Evolutionary conservation across 2,329 filamentous ascomycete species (phyloP), one percentile per base, ranked within the genome.

Genomic region (Talaromyces sp.): DNA sequence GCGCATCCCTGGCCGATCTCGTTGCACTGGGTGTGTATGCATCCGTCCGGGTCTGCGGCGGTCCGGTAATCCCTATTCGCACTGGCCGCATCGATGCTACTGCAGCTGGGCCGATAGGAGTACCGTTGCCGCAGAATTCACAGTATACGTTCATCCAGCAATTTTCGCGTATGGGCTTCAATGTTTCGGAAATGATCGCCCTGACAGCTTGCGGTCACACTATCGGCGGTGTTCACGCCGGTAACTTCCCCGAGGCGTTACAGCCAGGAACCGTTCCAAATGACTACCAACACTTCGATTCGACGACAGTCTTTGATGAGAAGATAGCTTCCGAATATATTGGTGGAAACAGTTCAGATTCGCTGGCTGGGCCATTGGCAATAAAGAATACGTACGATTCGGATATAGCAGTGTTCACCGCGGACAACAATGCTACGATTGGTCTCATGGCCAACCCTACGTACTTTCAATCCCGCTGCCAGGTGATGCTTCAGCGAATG

Each of bases 71-170:
- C 25, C 55, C 55, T 9, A 57, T 57, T 45, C 55, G 55, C 13
- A 52, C 55, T 17, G 55, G 55, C 31, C 55, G 55, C 3, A 41
- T 57, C 2, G 55, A 57, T 52, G 55, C 55, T 13, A 57, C 55
- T 57, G 55, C 36, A 57, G 55, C 55, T 22, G 55, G 55, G 2
- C 55, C 55, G 46, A 52, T 57, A 17, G 55, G 55, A 21, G 55
- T 57, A 21, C 55, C 55, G 2, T 57, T 57, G 39, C 55, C 55
- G 10, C 55, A 57, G 8, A 57, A 57, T 37, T 57, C 55, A 11
- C 55, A 57, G 37, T 57, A 57, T 52, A 57, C 55, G n/a, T 48
- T 57, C 19, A 57, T 45, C 15, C 55, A 57, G 46, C 55, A 57
- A n/a, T 57, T 57, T 51, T 28, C 31, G 39, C 55, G 55, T 13